phyloP scores from a whole-genome alignment of 1,139 yeast genomes.

The Pichia sp. region DNA sequence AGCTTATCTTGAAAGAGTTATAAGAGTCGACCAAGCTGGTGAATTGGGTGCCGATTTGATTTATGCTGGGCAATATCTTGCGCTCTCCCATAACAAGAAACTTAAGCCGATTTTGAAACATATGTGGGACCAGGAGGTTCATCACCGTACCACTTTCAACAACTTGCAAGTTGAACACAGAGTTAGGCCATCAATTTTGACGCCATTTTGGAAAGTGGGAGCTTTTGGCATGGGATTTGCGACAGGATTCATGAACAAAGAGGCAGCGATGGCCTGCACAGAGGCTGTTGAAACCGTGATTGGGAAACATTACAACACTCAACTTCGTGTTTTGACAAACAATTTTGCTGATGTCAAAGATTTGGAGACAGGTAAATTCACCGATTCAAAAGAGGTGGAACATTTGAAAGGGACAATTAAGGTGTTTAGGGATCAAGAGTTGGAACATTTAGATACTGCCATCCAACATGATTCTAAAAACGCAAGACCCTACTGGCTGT shows the following conservation, averaged over 20 bases:
- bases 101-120: conserved; percentile 72
- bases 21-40: conserved; percentile 97
- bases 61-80: conserved; percentile 84
- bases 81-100: conserved; percentile 67
- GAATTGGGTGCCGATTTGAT: conserved; percentile 96
- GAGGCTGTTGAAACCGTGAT: conserved; percentile 98
- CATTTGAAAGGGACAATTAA: conserved; percentile 61
- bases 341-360: conserved; percentile 36
- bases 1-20: conserved; percentile 69
- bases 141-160: conserved; percentile 85
- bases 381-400: conserved; percentile 50
- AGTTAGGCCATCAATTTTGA: conserved; percentile 83
- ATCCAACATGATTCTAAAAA: conserved; percentile 84
- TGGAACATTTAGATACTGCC: conserved; percentile 94
- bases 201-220: conserved; percentile 92
- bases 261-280: conserved; percentile 99
- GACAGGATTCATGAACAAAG: conserved; percentile 83
- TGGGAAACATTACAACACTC: conserved; percentile 93
- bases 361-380: conserved; percentile 28
- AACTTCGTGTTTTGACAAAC: conserved; percentile 68
- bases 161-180: conserved; percentile 68
- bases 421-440: conserved; percentile 86
- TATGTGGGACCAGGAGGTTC: conserved; percentile 98
- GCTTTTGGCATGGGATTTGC: conserved; percentile 84
- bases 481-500: conserved; percentile 85